These are phyloP conservation scores for Chenopodium formosanum DNA, from an alignment of 148 eudicot genomes.

Conservation along the genomic window DNA sequence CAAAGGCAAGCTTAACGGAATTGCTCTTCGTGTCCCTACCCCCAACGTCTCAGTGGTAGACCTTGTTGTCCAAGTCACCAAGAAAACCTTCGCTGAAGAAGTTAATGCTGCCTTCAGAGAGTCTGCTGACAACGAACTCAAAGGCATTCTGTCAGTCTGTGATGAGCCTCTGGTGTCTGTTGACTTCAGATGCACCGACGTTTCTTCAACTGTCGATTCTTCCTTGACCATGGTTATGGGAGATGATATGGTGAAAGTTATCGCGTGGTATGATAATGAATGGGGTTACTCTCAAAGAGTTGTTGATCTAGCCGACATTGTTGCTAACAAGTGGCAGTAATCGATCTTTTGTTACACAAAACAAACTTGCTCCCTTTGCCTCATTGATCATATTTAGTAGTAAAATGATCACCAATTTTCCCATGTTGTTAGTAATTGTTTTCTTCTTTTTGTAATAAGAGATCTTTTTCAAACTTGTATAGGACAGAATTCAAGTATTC, in stretches of 20 bases:
- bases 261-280: constrained; percentile 98
- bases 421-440: constrained; percentile 21
- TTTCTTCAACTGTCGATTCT: constrained; percentile 88
- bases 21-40: constrained; percentile 98
- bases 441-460: constrained; percentile 21
- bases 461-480: constrained; percentile 19
- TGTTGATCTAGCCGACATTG: constrained; percentile 89
- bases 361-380: not conserved
- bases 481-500: constrained; percentile 13
- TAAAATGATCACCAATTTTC: constrained; percentile 22
- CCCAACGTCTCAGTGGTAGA: constrained; percentile 97
- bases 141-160: constrained; percentile 81
- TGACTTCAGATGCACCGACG: constrained; percentile 88
- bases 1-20: constrained; percentile 95
- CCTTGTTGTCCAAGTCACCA: constrained; percentile 85
- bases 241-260: constrained; percentile 98
- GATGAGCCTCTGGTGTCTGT: constrained; percentile 94
- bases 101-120: constrained; percentile 95
- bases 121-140: constrained; percentile 76
- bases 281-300: constrained; percentile 99
- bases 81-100: constrained; percentile 96
- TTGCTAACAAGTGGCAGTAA: constrained; percentile 82
- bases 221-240: constrained; percentile 99
- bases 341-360: not conserved
- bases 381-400: constrained; percentile 22